A percentile compares a stretch with the other conserved stretches of the same genome.
phyloP scores from a whole-genome alignment of 495 filamentous ascomycete species.

The Tuber melanosporum region DNA sequence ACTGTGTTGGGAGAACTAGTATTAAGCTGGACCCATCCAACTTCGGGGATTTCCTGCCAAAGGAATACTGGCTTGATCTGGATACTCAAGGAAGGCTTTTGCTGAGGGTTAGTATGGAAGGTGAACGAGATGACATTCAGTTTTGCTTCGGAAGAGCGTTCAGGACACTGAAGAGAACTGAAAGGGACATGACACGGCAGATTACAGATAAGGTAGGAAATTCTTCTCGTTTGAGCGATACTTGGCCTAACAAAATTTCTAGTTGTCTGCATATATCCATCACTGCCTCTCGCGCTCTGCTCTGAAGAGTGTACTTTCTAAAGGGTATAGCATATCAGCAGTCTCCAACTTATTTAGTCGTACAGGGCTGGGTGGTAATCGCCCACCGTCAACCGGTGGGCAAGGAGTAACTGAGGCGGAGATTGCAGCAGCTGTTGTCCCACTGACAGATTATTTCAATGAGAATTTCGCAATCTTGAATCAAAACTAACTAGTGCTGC shows the following conservation, averaged over 20 bases:
- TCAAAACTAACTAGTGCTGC: constrained; percentile 80
- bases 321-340: constrained; percentile 64
- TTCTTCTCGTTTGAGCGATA: constrained; percentile 1
- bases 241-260: constrained; percentile 12
- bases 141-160: constrained; percentile 99
- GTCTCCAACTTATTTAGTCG: constrained; percentile 74
- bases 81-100: constrained; percentile 90
- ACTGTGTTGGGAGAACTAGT: constrained; percentile 90
- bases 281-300: constrained; percentile 77
- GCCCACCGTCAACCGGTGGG: constrained; percentile 50
- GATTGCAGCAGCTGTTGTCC: constrained; percentile 71
- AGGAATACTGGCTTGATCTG: constrained; percentile 92
- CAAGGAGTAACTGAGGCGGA: constrained; percentile 62
- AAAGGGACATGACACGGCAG: constrained; percentile 94
- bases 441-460: constrained; percentile 94
- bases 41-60: constrained; percentile 88
- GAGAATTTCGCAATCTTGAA: constrained; percentile 99
- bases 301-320: constrained; percentile 63
- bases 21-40: constrained; percentile 90
- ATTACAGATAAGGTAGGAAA: constrained; percentile 87
- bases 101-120: constrained; percentile 94
- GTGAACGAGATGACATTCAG: constrained; percentile 94
- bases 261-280: constrained; percentile 94
- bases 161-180: constrained; percentile 84
- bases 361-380: constrained; percentile 43